Base-by-base conservation (phyloP, 169 alveolate genomes). In the Eimeria acervulina region DNA sequence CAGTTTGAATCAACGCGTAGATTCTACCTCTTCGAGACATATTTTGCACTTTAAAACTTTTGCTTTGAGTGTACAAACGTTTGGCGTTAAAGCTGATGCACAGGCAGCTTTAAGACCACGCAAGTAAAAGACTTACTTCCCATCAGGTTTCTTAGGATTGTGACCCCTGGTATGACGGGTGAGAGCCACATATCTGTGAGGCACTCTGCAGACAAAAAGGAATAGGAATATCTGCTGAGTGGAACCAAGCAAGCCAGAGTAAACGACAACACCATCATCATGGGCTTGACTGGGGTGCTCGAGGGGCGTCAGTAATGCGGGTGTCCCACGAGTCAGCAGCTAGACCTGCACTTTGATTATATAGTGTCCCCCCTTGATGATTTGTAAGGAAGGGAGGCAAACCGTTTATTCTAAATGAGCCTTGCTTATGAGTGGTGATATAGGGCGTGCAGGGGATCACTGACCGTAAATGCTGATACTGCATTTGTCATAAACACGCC, bases 201-300 rank as follows among this genome's bases (percentile, higher is more conserved):
- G 68, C 93, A 85, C 5, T 38, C 93, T 85, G 93, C 80, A 59
- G 51, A 52, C 91, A 83, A 51, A 19, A 36, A 42, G 33, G 42
- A 23, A 78, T 4, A 21, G 28, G 28, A 83, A 33, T 51, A 12
- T 31, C 26, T 59, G 68, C 0, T 21, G n/a, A 19, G 59, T 6
- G 84, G 19, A 33, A 72, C 36, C 52, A 13, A 12, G n/a, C 36
- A 38, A 72, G 28, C 23, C 31, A 33, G 52, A 19, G 87, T 5
- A 38, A n/a, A 42, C 52, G 13, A 36, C 38, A 26, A 40, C 63
- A 76, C n/a, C 21, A 76, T 3, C 63, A 6, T 23, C 61, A 68
- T 12, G 47, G 80, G 80, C 80, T 33, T 13, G 80, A 68, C 44
- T 28, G 44, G 38, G 19, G 21, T 13, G 12, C 15, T 28, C 21